Conservation (phyloP, 2,329 filamentous ascomycete genomes). For the Trichoderma guizhouense region DNA sequence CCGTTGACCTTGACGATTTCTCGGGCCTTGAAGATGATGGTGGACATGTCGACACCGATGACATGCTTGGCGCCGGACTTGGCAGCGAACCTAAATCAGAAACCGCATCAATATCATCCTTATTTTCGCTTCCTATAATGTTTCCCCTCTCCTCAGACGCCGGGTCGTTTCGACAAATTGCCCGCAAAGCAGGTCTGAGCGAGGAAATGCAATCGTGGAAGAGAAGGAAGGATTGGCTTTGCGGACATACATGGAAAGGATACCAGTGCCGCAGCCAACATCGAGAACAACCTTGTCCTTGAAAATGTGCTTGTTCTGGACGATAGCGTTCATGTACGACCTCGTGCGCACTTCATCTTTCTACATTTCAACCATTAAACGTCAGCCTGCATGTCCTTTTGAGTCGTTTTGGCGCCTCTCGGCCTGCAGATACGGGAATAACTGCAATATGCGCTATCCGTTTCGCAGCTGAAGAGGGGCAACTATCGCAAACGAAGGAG, state of each 20-base stretch:
- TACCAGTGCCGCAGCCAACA: slow-evolving; percentile 94
- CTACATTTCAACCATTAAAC: slow-evolving; percentile 41
- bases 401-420: background rate
- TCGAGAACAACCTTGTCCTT: slow-evolving; percentile 85
- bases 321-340: slow-evolving; percentile 95
- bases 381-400: slow-evolving; percentile 4
- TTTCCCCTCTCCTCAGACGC: background rate
- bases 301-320: slow-evolving; percentile 93
- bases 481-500: slow-evolving; percentile 21
- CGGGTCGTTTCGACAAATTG: background rate
- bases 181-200: background rate
- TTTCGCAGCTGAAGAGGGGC: slow-evolving; percentile 9
- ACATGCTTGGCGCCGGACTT: slow-evolving; percentile 97
- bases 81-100: slow-evolving; percentile 76
- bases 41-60: slow-evolving; percentile 99
- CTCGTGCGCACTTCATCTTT: slow-evolving; percentile 98
- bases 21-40: slow-evolving; percentile 96
- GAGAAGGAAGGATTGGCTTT: background rate
- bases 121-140: background rate
- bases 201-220: slow-evolving; percentile 8
- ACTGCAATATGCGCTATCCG: background rate
- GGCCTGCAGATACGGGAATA: background rate
- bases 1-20: slow-evolving; percentile 93
- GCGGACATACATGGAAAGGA: slow-evolving; percentile 86
- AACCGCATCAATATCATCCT: slow-evolving; percentile 14